Conservation (phyloP, 2,329 filamentous ascomycete genomes). For the Xenoacremonium recifei region DNA sequence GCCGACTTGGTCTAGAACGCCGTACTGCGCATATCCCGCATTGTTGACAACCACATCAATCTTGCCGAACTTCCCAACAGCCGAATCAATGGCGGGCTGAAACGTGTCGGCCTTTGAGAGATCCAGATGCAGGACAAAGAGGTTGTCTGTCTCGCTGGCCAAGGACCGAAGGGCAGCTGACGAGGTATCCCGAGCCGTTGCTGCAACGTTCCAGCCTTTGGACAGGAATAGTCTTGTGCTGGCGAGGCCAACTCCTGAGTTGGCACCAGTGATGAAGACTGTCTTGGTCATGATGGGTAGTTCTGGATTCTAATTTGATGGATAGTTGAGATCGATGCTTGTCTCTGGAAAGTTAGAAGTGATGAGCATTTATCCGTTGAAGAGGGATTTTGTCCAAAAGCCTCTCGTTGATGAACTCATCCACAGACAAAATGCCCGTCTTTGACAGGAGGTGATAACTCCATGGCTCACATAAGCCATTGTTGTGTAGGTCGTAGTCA, state of each 20-base stretch:
- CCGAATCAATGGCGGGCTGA: slow-evolving; percentile 10
- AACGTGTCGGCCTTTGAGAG: slow-evolving; percentile 8
- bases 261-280: slow-evolving; percentile 11
- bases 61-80: slow-evolving; percentile 13
- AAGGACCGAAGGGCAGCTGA: slow-evolving; percentile 1
- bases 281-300: slow-evolving; percentile 5
- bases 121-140: slow-evolving; percentile 8
- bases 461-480: too few species aligned
- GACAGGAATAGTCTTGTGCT: slow-evolving; percentile 9
- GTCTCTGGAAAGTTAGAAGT: too few species aligned
- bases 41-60: slow-evolving; percentile 16
- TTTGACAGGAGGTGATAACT: too few species aligned
- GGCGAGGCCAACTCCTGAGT: slow-evolving; percentile 9
- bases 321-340: too few species aligned
- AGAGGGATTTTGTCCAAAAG: too few species aligned
- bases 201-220: slow-evolving; percentile 6
- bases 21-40: slow-evolving; percentile 10
- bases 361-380: too few species aligned
- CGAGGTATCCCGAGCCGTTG: slow-evolving; percentile 1
- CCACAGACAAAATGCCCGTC: too few species aligned
- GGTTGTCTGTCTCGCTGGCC: neutral
- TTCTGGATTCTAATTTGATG: too few species aligned
- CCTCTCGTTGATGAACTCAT: too few species aligned
- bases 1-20: slow-evolving; percentile 9
- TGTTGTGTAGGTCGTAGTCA: too few species aligned